Conservation (phyloP, 2,329 filamentous ascomycete genomes). For the Neopestalotiopsis clavispora region DNA sequence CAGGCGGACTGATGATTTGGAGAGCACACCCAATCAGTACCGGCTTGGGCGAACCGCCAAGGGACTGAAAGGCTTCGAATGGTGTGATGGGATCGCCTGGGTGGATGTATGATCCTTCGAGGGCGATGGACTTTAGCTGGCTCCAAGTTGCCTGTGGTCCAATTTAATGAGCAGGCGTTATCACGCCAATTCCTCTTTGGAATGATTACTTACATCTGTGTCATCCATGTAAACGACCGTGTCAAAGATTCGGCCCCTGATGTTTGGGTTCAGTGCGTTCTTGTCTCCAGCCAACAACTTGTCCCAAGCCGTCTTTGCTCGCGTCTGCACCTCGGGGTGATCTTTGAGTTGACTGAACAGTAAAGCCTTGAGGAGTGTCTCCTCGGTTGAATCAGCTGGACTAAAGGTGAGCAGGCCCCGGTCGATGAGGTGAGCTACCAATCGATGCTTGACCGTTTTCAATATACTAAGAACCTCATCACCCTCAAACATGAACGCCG, state of each 20-base stretch:
- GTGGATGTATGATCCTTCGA: constrained; percentile 8
- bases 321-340: not conserved
- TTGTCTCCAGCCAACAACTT: constrained; percentile 8
- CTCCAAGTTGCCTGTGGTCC: not conserved
- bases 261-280: constrained; percentile 17
- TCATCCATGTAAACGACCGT: constrained; percentile 1
- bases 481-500: constrained; percentile 15
- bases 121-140: constrained; percentile 11
- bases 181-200: not conserved
- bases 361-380: constrained; percentile 1
- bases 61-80: constrained; percentile 5
- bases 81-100: constrained; percentile 5
- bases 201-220: constrained; percentile 9
- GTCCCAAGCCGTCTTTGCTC: constrained; percentile 1
- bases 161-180: too few species aligned
- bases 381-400: not conserved
- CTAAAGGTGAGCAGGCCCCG: not conserved
- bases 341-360: constrained; percentile 16
- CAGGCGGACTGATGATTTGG: constrained; percentile 1
- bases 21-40: constrained; percentile 9
- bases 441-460: not conserved
- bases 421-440: constrained; percentile 3
- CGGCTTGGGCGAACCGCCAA: not conserved
- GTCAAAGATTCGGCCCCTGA: constrained; percentile 12
- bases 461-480: not conserved